Conservation (phyloP, 352 stramenopile genomes). For the Albugo candida region DNA sequence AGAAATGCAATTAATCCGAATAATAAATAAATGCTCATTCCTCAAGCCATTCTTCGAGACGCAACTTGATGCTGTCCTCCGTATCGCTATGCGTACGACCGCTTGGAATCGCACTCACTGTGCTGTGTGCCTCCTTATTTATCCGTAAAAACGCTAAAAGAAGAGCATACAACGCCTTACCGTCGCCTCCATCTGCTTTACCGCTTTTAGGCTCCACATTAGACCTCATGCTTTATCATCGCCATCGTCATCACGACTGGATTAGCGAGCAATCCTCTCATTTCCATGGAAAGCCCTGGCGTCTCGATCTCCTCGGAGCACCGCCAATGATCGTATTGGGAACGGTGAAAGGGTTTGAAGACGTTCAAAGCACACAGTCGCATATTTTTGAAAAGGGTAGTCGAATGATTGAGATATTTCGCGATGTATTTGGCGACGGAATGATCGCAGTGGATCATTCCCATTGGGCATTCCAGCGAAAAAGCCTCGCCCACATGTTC, state of each 20-base stretch:
- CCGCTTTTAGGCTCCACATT: slow-evolving; percentile 6
- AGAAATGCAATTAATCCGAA: too few species aligned
- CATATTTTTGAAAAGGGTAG: slow-evolving; percentile 20
- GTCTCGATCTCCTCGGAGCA: slow-evolving; percentile 8
- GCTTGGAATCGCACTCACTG: too few species aligned
- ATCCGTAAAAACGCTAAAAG: too few species aligned
- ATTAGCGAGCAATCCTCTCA: slow-evolving; percentile 13
- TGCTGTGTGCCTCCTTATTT: too few species aligned
- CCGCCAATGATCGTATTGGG: slow-evolving; percentile 18
- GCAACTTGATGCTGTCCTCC: too few species aligned
- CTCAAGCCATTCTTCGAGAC: too few species aligned
- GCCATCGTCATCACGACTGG: slow-evolving; percentile 25
- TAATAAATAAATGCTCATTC: too few species aligned
- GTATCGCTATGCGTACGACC: too few species aligned
- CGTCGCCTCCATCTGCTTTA: slow-evolving; percentile 3
- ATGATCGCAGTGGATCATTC: slow-evolving; percentile 19
- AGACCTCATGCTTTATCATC: background rate
- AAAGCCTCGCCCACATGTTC: slow-evolving; percentile 29
- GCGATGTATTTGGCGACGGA: slow-evolving; percentile 17
- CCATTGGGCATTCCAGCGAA: slow-evolving; percentile 25
- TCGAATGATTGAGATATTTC: slow-evolving; percentile 12
- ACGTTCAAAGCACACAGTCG: slow-evolving; percentile 21
- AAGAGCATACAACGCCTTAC: background rate
- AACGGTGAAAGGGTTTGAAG: slow-evolving; percentile 27
- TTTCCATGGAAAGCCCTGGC: slow-evolving; percentile 13